These are phyloP conservation scores for Xylaria venustula DNA, from an alignment of 495 filamentous ascomycete genomes.

Conservation along the genomic window DNA sequence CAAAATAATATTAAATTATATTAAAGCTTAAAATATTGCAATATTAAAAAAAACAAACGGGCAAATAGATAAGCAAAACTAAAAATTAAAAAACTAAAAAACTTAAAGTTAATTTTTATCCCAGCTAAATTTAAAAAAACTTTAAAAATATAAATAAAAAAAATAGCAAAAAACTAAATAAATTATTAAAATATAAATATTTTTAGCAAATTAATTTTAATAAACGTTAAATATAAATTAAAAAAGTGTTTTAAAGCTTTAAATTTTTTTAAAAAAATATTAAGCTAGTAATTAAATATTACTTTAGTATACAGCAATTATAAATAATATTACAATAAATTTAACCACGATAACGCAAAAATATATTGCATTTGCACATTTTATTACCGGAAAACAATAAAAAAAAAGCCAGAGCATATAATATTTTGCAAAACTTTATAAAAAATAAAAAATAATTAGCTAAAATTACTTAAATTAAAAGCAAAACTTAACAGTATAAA, in stretches of 20 bases:
- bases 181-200: background rate
- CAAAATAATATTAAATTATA: constrained; percentile 14
- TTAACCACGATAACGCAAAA: constrained; percentile 17
- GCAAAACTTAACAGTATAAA: background rate
- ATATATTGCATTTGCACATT: constrained; percentile 11
- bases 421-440: background rate
- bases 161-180: background rate
- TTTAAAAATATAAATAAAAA: background rate
- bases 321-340: constrained; percentile 8
- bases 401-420: background rate
- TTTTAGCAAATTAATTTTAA: constrained; percentile 1
- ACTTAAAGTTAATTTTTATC: background rate
- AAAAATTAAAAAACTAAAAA: background rate
- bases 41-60: constrained; percentile 9
- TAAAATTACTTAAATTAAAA: background rate
- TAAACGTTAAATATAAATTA: background rate
- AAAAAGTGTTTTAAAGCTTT: constrained; percentile 8
- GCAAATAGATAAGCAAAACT: background rate
- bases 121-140: background rate
- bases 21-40: constrained; percentile 17
- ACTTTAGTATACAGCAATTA: constrained; percentile 13
- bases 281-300: constrained; percentile 15
- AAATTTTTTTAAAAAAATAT: constrained; percentile 12
- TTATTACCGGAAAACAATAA: background rate
- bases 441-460: background rate